Base-by-base conservation (phyloP, 148 eudicot genomes). In the Amaranthus cruentus region DNA sequence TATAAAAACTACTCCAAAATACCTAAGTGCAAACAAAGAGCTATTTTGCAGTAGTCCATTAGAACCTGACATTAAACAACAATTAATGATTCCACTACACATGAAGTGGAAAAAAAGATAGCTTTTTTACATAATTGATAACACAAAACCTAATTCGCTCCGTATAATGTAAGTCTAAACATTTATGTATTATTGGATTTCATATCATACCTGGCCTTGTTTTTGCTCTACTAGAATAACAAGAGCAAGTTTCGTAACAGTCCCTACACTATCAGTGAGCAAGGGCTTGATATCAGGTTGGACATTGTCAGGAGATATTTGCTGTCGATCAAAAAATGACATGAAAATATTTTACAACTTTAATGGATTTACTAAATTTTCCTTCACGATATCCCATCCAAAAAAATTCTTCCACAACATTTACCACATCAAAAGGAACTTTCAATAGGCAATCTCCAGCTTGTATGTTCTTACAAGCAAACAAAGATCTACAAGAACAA, bases 391-490 rank as follows among this genome's bases (percentile, higher is more conserved):
- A 90, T 92, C 91, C 81, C 90, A 38, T 56, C 68, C 64, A 78
- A 88, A 57, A 96, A 96, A 80, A 92, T 83, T 78, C 77, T 82
- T 28, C 47, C 11, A 49, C 46, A 60, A 69, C 14, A 73, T 53
- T 66, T 84, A 90, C 96, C 91, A 83, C 90, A 38, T 56, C 68
- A 67, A 78, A 88, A 57, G 98, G 98, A 80, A 92, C 84, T 78
- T 78, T 82, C 65, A 92, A 71, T 56, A 90, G 75, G 86, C 90
- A 90, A 77, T 92, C 98, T 68, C 98, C 96, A 46, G 73, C 55
- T 55, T 78, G 78, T 76, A 92, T 80, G 58, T 71, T 68, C 71
- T 83, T 79, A 46, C 81, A 81, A 72, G 93, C 93, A 78, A 83
- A 73, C 77, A 92, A 81, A 42, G 87, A 79, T 87, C 96, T 88